Base-by-base conservation (phyloP, 371 early-diverging fungal species). In the Mortierella sp. region DNA sequence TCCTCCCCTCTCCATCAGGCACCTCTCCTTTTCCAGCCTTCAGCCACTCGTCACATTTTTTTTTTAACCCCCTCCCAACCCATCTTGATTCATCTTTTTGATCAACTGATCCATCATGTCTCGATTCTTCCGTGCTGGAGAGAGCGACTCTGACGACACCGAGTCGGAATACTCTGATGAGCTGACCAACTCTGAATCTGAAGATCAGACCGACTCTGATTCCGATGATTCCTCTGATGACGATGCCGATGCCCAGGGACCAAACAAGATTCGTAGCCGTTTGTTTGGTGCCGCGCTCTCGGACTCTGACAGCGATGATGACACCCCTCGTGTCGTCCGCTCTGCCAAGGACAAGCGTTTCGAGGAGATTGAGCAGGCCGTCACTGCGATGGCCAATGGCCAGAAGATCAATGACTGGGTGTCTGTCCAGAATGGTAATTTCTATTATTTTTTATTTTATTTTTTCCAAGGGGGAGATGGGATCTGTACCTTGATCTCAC, bases 401-500 rank as follows among this genome's bases (percentile, higher is more conserved):
- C 84, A 87, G 82, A 95, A 95, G 86, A 94, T 93, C 65, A 92
- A 92, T 82, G 95, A 97, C 85, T 98, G 96, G 96, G 89, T 89
- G 66, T 85, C 90, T 65, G 90, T 94, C 73, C 87, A 92, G 66
- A 90, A 87, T 75, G 95, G 95, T 94, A 87, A 70, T 67, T 28
- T n/a, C n/a, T n/a, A n/a, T 16, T 21, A 18, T 26, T 26, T 64
- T 37, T 62, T 52, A 19, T 37, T 53, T n/a, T n/a, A n/a, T n/a
- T n/a, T n/a, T n/a, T n/a, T n/a, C n/a, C n/a, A n/a, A n/a, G n/a
- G n/a, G n/a, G n/a, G n/a, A n/a, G n/a, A n/a, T n/a, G n/a, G n/a
- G n/a, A 15, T 21, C 29, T 18, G 51, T 44, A 23, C 11, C n/a
- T 59, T n/a, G 18, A 53, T 44, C 29, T 47, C 23, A 28, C 21